Base-by-base conservation (phyloP, 305 asterid species). In the Salvia sclarea region DNA sequence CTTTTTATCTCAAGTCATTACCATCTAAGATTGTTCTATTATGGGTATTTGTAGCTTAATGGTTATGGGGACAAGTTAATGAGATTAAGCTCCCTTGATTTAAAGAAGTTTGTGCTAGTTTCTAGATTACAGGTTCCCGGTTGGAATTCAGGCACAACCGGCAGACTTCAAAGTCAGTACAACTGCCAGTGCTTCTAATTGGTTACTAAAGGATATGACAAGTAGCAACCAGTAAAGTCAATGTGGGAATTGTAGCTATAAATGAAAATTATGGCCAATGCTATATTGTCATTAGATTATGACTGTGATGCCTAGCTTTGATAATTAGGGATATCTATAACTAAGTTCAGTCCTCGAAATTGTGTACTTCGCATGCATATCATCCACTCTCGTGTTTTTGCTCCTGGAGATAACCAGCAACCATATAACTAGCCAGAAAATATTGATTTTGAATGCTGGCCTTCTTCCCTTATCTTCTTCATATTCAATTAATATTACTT, bases 111-210 rank as follows among this genome's bases (percentile, higher is more conserved):
- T 22, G 41, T 56, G 31, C 56, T 17, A 38, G 49, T 57, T 56
- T 47, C 24, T 38, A 8, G 41, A 9, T 28, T 33, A 47, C n/a
- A 18, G 41, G 16, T 21, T 58, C 13, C 43, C 16, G 1, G 56
- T 25, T 40, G 14, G 45, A 54, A 16, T 17, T 8, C 9, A 14
- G 30, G 40, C 30, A 43, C 4, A 24, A 41, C 14, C 3, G 44
- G 64, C 35, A 13, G 40, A 20, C 22, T 13, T 21, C 11, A n/a
- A 24, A 54, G 31, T 41, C 20, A 54, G 20, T 41, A 40, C 53
- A 48, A 37, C 61, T 10, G 37, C 30, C 16, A 48, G 43, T 70
- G 68, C 65, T 70, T 49, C 41, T 28, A 69, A 68, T 17, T 59
- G 24, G 7, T 49, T 4, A 13, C 8, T 24, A 55, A 71, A 25